phyloP scores from a whole-genome alignment of 2,329 filamentous ascomycete species.

The Colletotrichum acutatum region DNA sequence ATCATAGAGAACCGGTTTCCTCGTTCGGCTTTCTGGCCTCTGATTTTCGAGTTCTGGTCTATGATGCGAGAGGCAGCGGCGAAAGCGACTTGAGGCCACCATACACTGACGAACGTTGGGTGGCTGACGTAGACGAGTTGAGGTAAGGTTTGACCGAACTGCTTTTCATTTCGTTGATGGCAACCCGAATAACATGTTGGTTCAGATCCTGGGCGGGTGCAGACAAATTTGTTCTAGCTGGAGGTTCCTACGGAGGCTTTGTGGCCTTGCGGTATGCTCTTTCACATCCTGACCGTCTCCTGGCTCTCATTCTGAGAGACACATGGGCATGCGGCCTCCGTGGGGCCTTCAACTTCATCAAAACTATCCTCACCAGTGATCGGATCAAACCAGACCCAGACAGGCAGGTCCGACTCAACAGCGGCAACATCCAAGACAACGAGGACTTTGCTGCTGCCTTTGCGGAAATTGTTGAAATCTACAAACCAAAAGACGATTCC shows the following conservation, averaged over 20 bases:
- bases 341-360: conserved; percentile 31
- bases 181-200: no score
- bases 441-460: conserved; percentile 36
- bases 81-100: conserved; percentile 38
- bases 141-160: conserved; percentile 30
- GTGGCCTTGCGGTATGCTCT: conserved; percentile 40
- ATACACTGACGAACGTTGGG: conserved; percentile 40
- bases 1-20: conserved; percentile 36
- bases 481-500: conserved; percentile 16
- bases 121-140: conserved; percentile 40
- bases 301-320: conserved; percentile 38
- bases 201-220: conserved; percentile 38
- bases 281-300: conserved; percentile 34
- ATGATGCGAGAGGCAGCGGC: conserved; percentile 41
- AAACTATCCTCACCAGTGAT: conserved; percentile 27
- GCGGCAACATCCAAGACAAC: conserved; percentile 34
- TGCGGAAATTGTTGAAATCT: conserved; percentile 37
- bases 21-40: conserved; percentile 38
- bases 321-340: conserved; percentile 38
- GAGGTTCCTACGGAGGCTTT: conserved; percentile 40
- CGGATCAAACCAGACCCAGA: conserved; percentile 35
- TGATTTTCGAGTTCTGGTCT: conserved; percentile 39
- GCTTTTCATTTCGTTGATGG: background rate
- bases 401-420: conserved; percentile 38
- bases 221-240: conserved; percentile 39